A percentile compares a stretch with the other conserved stretches of the same genome.
These are phyloP conservation scores for Leccinum longicurvipes DNA, from an alignment of 768 basidiomycete genomes.

Conservation along the genomic window DNA sequence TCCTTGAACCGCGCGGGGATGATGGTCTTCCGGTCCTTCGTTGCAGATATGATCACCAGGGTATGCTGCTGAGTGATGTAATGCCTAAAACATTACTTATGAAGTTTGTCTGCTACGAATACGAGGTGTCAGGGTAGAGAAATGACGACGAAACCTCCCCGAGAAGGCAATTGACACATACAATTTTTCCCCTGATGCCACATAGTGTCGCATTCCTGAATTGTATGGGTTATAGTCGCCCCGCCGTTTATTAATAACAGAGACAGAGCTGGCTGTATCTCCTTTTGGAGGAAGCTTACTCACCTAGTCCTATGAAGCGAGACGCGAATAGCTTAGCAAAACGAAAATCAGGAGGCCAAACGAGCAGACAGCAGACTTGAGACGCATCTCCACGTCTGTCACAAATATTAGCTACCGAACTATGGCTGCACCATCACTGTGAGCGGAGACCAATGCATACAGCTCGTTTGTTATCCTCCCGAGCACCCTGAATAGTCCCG, in stretches of 20 bases:
- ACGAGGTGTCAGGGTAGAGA: not conserved
- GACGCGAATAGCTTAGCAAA: not conserved
- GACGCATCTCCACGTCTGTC: not conserved
- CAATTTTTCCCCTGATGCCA: not conserved
- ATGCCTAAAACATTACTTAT: not conserved
- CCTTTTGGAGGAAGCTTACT: not conserved
- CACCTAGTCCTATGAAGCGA: not conserved
- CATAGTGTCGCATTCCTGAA: not conserved
- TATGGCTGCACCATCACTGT: not conserved
- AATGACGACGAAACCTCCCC: not conserved
- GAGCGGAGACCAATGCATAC: not conserved
- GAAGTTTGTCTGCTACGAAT: not conserved
- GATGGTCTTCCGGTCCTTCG: not conserved
- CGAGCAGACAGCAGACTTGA: not conserved
- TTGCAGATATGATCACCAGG: not conserved
- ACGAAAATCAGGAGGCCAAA: not conserved
- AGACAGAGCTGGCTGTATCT: not conserved
- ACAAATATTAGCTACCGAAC: not conserved
- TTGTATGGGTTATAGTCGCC: conserved; percentile 4
- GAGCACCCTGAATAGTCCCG: not conserved
- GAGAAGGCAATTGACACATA: not conserved
- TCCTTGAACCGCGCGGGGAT: conserved; percentile 9
- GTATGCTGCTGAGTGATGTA: not conserved
- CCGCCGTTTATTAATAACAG: not conserved
- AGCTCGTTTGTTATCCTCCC: not conserved